Conservation (phyloP, 1,284 basidiomycete genomes). For the Ganoderma lingzhi region DNA sequence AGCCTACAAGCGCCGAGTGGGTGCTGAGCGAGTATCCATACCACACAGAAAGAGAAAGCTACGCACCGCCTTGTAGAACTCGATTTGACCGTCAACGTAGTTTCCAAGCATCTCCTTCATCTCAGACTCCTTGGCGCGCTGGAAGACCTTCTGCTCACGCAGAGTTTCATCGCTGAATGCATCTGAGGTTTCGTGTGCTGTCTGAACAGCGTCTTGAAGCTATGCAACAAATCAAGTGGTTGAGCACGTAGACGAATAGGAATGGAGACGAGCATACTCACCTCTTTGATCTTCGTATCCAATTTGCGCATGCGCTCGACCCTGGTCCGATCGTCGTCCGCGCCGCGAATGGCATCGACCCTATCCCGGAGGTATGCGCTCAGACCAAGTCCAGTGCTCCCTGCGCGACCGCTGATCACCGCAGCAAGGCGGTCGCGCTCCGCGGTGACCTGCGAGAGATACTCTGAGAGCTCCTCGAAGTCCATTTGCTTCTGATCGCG, state of each 20-base stretch:
- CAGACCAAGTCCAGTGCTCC: constrained; percentile 83
- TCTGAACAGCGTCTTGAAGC: constrained; percentile 96
- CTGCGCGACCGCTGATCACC: constrained; percentile 82
- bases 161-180: constrained; percentile 96
- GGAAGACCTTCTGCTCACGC: constrained; percentile 90
- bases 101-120: constrained; percentile 94
- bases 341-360: constrained; percentile 90
- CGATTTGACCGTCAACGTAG: constrained; percentile 94
- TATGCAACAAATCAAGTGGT: constrained; percentile 41
- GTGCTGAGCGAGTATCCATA: constrained; percentile 21
- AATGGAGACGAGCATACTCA: constrained; percentile 39
- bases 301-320: constrained; percentile 94
- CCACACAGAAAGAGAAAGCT: constrained; percentile 10
- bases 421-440: constrained; percentile 94
- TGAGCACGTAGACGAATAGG: not conserved
- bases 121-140: constrained; percentile 90
- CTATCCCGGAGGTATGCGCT: constrained; percentile 94
- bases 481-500: constrained; percentile 99
- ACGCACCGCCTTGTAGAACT: constrained; percentile 88
- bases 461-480: constrained; percentile 97
- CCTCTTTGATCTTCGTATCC: constrained; percentile 95
- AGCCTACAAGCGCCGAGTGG: constrained; percentile 51
- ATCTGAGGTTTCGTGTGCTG: constrained; percentile 94
- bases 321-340: constrained; percentile 92
- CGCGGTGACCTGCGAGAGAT: constrained; percentile 88